These are phyloP conservation scores for Fomitopsis schrenkii DNA, from an alignment of 1,284 basidiomycete genomes.

Conservation along the genomic window DNA sequence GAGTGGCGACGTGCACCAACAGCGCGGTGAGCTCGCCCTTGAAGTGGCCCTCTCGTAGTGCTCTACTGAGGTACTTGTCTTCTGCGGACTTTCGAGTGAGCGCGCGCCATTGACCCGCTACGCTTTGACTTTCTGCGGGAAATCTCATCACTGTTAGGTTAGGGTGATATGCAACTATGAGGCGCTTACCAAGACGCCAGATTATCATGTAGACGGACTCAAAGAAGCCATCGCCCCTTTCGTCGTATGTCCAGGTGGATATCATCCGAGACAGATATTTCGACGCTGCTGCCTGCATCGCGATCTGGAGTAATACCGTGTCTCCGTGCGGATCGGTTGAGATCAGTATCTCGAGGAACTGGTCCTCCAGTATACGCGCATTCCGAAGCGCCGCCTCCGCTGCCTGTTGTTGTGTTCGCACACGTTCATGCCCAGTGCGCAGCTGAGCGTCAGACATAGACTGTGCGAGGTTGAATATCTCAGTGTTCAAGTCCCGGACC, in stretches of 20 bases:
- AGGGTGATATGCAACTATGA: not conserved
- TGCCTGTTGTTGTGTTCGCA: slow-evolving; percentile 3
- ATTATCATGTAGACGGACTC: slow-evolving; percentile 35
- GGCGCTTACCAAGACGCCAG: slow-evolving; percentile 34
- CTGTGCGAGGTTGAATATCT: slow-evolving; percentile 46
- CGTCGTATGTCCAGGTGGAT: not conserved
- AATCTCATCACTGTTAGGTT: not conserved
- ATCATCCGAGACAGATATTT: not conserved
- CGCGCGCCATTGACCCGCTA: slow-evolving; percentile 52
- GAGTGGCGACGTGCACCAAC: slow-evolving; percentile 39
- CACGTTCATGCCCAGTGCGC: slow-evolving; percentile 3
- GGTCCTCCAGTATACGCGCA: not conserved
- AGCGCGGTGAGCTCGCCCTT: slow-evolving; percentile 34
- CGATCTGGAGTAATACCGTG: not conserved
- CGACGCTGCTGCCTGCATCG: not conserved
- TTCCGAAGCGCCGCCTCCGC: not conserved
- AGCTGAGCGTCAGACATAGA: slow-evolving; percentile 36
- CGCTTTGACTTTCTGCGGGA: slow-evolving; percentile 41
- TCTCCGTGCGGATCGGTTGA: not conserved
- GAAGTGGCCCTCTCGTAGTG: slow-evolving; percentile 22
- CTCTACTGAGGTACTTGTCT: slow-evolving; percentile 25
- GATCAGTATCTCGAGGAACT: not conserved
- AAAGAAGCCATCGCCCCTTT: slow-evolving; percentile 4
- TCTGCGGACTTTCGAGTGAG: slow-evolving; percentile 36
- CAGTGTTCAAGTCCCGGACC: slow-evolving; percentile 42